Percentiles rank a stretch among this genome's conserved stretches.
These are phyloP conservation scores for Picea sitchensis DNA, from an alignment of 75 land plant species.

Conservation along the genomic window DNA sequence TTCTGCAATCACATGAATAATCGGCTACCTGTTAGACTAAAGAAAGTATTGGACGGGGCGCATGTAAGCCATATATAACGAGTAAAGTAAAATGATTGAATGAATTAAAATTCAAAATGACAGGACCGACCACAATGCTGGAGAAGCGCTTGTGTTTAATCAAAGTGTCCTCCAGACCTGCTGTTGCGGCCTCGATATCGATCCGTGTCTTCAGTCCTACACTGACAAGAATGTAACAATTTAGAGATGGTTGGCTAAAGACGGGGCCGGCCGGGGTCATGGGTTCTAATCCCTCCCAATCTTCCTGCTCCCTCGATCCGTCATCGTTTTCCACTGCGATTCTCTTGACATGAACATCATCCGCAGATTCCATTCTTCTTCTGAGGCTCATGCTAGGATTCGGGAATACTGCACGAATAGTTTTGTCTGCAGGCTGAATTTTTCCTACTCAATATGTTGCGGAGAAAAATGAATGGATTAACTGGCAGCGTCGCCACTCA, in stretches of 20 bases:
- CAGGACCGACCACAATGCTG: slow-evolving; percentile 38
- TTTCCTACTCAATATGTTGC: too few relatives aligned
- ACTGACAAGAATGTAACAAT: slow-evolving; percentile 47
- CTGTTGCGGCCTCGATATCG: slow-evolving; percentile 25
- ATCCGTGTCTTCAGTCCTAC: slow-evolving; percentile 35
- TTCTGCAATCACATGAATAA: background rate
- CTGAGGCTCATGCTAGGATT: too few relatives aligned
- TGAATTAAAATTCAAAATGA: too few relatives aligned
- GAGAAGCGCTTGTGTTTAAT: slow-evolving; percentile 71
- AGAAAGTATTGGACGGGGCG: background rate
- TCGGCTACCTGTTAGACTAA: background rate
- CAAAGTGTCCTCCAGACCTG: slow-evolving; percentile 39
- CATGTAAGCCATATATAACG: too few relatives aligned
- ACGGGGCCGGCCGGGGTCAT: slow-evolving; percentile 62
- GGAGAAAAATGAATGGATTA: too few relatives aligned
- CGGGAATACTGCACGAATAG: too few relatives aligned
- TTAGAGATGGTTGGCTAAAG: slow-evolving; percentile 41
- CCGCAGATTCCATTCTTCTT: too few relatives aligned
- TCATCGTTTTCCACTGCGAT: too few relatives aligned
- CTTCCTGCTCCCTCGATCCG: background rate
- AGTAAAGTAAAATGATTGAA: too few relatives aligned
- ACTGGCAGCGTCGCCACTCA: too few relatives aligned
- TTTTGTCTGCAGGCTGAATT: too few relatives aligned
- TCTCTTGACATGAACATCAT: too few relatives aligned
- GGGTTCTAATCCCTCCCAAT: slow-evolving; percentile 35